Evolutionary conservation across 106 monocot genomes (phyloP), one percentile per base, ranked within the genome.

Genomic region (Dioscorea dumetorum): DNA sequence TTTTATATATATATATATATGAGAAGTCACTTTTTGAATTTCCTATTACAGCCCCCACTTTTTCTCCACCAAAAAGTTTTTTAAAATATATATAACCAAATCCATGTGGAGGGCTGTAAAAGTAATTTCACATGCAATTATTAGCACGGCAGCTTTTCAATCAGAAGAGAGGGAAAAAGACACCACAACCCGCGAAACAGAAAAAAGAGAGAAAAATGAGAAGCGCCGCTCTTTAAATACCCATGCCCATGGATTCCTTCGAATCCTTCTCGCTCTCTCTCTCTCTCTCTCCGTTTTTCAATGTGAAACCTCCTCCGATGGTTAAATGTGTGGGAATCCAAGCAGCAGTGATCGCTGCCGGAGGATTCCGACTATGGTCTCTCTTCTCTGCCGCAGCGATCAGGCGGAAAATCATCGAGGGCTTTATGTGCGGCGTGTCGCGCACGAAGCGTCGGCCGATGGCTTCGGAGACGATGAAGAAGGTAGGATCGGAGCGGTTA

Each of bases 331-430:
- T 67, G 23, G 33, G 68, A 0, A 24, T 11, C 21, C 59, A 13
- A 28, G 60, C 48, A 11, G 2, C 22, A 41, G 41, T 41, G 10
- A 6, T 41, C 49, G 49, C 19, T 13, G 66, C 13, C 58, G 15
- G 21, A 8, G 69, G 66, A 0, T 68, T 73, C 80, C 77, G 80
- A 5, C 83, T 80, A 0, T 75, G 78, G 80, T 24, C 78, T 63
- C 22, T 60, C 52, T 76, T 83, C 67, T 90, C 77, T 58, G 67
- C 69, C 32, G 71, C 83, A 12, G 48, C 72, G 0, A 58, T 89
- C 62, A 86, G 94, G 41, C 76, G 84, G 33, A 79, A 70, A 83
- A 72, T 94, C 10, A 68, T 87, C 32, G 75, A 79, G 4, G 72
- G 73, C 19, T 18, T 90, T 14, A 69, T 63, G 2, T 94, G 93